Conservation (phyloP, 805 yeast species). For the Candida maesae region DNA sequence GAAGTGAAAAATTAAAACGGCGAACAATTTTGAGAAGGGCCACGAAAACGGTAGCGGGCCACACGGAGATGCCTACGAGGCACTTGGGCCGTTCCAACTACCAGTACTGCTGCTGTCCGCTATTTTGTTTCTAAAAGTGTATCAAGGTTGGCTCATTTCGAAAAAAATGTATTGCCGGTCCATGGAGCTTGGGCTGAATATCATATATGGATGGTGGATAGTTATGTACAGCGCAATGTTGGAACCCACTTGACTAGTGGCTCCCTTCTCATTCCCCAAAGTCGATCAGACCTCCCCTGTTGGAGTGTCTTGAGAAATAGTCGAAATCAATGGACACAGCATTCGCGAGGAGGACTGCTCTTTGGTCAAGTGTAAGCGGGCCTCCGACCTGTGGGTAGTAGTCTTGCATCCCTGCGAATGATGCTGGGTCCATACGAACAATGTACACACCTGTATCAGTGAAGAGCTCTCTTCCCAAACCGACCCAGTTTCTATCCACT, state of each 20-base stretch:
- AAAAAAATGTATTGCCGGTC: too few relatives aligned
- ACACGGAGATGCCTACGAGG: too few relatives aligned
- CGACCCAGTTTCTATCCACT: slow-evolving; percentile 93
- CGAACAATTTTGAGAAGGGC: too few relatives aligned
- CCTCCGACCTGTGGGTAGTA: slow-evolving; percentile 48
- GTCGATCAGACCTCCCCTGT: slow-evolving; percentile 37
- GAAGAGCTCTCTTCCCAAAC: slow-evolving; percentile 85
- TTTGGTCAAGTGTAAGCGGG: slow-evolving; percentile 65
- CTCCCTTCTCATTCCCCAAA: slow-evolving; percentile 18
- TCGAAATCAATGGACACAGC: slow-evolving; percentile 95
- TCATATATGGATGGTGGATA: too few relatives aligned
- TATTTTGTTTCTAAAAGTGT: too few relatives aligned
- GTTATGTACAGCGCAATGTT: too few relatives aligned
- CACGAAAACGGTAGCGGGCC: too few relatives aligned
- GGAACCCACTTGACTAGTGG: too few relatives aligned
- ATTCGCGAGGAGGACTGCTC: slow-evolving; percentile 81
- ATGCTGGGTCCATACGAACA: slow-evolving; percentile 72
- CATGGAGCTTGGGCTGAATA: too few relatives aligned
- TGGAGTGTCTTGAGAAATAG: slow-evolving; percentile 88
- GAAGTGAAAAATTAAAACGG: slow-evolving; percentile 1
- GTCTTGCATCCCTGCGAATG: slow-evolving; percentile 56
- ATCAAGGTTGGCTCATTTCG: too few relatives aligned
- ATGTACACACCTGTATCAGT: slow-evolving; percentile 95
- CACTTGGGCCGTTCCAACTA: too few relatives aligned
- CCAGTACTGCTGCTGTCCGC: too few relatives aligned